Base-by-base conservation (phyloP, 2,329 filamentous ascomycete genomes). In the Xylaria multiplex region DNA sequence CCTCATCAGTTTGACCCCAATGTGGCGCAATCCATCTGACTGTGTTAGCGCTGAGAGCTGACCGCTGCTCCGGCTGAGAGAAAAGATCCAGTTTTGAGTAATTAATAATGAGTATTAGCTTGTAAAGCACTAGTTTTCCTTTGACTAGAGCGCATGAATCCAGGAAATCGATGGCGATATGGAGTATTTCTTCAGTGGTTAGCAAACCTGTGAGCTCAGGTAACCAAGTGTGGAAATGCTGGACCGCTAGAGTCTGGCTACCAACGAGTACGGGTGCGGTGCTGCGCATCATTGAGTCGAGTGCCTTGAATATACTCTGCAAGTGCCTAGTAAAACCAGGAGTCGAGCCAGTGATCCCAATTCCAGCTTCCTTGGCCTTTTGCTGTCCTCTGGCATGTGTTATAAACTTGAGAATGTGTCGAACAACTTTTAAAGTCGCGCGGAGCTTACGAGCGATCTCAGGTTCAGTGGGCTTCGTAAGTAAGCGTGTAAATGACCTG, bases 151-250 rank as follows among this genome's bases (percentile, higher is more conserved):
- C 88, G 80, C 94, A 97, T 1, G 96, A 93, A 75, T 97, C 93
- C 82, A 98, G 91, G 75, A 98, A 97, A 79, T 95, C 93, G 68
- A 96, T 92, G 46, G 94, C 93, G 69, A 97, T 91, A 73, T 97
- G 91, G 59, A 97, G 82, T 52, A 97, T 95, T 77, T 98, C 95
- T 73, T 93, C 91, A 0, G 90, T 89, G 3, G 86, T 87, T 75
- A 98, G 85, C 43, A 96, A 84, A 1, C 90, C 88, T 0, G 88
- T 85, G 9, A 99, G 87, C 76, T 98, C 95, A 0, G 96, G 95
- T n/a, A 99, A 83, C 96, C 96, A 99, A 0, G 92, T 92, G 76
- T 98, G 95, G 77, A 98, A 97, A 77, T 98, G 93, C 78, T 99
- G 96, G 13, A 98, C 93, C 2, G 96, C 90, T 56, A 99, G 83